Evolutionary conservation across 1,284 basidiomycete species (phyloP).

Genomic region (Calocybe gambosa): DNA sequence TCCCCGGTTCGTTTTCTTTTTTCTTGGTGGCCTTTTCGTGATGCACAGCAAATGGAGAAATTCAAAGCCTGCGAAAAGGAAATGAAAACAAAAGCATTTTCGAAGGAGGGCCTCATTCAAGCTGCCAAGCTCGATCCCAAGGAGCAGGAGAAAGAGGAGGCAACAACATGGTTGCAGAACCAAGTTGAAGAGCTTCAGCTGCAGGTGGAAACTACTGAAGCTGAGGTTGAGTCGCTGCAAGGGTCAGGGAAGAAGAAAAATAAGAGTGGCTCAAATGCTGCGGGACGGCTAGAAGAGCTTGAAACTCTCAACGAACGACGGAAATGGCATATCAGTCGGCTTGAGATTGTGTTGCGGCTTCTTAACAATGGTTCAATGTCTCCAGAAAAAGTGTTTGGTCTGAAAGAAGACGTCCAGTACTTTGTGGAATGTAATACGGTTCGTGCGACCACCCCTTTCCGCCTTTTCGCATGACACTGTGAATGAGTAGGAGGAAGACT

Average conservation of each 20-base stretch:
- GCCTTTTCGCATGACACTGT: slow-evolving; percentile 16
- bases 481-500: slow-evolving; percentile 81
- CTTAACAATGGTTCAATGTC: slow-evolving; percentile 91
- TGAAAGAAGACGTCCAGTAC: slow-evolving; percentile 96
- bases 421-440: slow-evolving; percentile 97
- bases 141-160: slow-evolving; percentile 93
- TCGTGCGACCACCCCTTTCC: slow-evolving; percentile 30
- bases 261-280: slow-evolving; percentile 57
- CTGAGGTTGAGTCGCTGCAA: slow-evolving; percentile 89
- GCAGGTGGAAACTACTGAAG: slow-evolving; percentile 93
- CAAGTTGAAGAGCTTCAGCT: slow-evolving; percentile 90
- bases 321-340: slow-evolving; percentile 90
- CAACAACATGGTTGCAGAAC: slow-evolving; percentile 79
- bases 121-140: slow-evolving; percentile 94
- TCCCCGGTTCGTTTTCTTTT: slow-evolving; percentile 19
- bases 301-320: slow-evolving; percentile 91
- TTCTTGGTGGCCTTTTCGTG: slow-evolving; percentile 12
- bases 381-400: slow-evolving; percentile 73
- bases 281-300: slow-evolving; percentile 76
- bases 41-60: slow-evolving; percentile 96
- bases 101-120: slow-evolving; percentile 96
- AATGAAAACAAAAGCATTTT: slow-evolving; percentile 99
- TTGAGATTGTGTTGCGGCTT: slow-evolving; percentile 91
- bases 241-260: slow-evolving; percentile 84
- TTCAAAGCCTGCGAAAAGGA: slow-evolving; percentile 99